A percentile compares a stretch with the other conserved stretches of the same genome.
Conservation (phyloP, 2,329 filamentous ascomycete genomes). For the Lachnellula occidentalis region DNA sequence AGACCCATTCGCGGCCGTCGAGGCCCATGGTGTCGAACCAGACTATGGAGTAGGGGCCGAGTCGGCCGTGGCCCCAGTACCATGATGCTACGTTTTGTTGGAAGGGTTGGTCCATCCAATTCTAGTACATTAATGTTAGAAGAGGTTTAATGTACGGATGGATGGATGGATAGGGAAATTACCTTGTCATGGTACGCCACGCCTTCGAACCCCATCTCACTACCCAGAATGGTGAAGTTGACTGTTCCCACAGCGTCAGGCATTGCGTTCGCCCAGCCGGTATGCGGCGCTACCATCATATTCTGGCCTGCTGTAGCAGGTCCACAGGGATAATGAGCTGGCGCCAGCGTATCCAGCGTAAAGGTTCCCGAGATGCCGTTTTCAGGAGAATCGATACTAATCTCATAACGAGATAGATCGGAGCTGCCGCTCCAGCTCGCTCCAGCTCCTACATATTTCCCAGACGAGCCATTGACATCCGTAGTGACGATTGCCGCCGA, state of each 20-base stretch:
- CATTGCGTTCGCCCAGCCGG: slow-evolving; percentile 36
- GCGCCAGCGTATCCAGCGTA: slow-evolving; percentile 10
- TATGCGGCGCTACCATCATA: slow-evolving; percentile 29
- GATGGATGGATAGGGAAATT: neutral
- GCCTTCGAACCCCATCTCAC: slow-evolving; percentile 32
- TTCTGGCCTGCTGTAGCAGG: slow-evolving; percentile 13
- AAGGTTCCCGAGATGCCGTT: slow-evolving; percentile 14
- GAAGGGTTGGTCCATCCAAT: slow-evolving; percentile 39
- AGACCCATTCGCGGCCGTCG: slow-evolving; percentile 25
- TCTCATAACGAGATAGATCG: slow-evolving; percentile 11
- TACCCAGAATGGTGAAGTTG: slow-evolving; percentile 24
- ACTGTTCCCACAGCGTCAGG: slow-evolving; percentile 32
- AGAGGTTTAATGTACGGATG: neutral
- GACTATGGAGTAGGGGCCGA: slow-evolving; percentile 39
- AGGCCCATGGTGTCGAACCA: slow-evolving; percentile 36
- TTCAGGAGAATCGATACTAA: slow-evolving; percentile 12
- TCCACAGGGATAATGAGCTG: slow-evolving; percentile 27
- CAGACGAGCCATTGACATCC: slow-evolving; percentile 10
- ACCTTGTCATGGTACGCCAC: slow-evolving; percentile 42
- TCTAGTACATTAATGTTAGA: slow-evolving; percentile 24
- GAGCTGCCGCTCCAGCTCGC: slow-evolving; percentile 9
- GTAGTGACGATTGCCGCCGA: slow-evolving; percentile 11
- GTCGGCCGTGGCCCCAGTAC: slow-evolving; percentile 41
- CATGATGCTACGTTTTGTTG: slow-evolving; percentile 30
- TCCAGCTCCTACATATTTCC: slow-evolving; percentile 11